Percentiles rank a stretch among this genome's conserved stretches.
Conservation (phyloP, 306 rosid genomes). For the Dryas drummondii region DNA sequence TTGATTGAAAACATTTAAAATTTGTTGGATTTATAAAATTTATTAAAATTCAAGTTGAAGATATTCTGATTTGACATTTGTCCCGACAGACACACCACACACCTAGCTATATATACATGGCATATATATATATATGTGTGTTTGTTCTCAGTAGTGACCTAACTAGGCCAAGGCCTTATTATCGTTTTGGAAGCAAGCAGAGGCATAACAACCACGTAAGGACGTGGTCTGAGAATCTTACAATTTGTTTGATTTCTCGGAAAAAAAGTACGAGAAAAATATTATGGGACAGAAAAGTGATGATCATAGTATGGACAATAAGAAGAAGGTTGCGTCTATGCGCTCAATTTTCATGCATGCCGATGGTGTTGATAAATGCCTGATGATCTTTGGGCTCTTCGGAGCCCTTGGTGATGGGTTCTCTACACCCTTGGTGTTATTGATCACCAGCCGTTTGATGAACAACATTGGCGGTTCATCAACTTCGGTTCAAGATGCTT, state of each 20-base stretch:
- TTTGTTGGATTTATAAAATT: no score
- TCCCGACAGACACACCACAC: background rate
- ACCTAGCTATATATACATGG: background rate
- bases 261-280: slow-evolving; percentile 13
- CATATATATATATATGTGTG: background rate
- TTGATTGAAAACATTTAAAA: no score
- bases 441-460: slow-evolving; percentile 45
- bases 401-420: slow-evolving; percentile 77
- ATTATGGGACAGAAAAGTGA: slow-evolving; percentile 11
- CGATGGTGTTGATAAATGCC: slow-evolving; percentile 48
- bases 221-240: background rate
- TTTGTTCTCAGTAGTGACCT: background rate
- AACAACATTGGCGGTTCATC: slow-evolving; percentile 44
- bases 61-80: no score
- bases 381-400: slow-evolving; percentile 60
- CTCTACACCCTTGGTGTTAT: slow-evolving; percentile 50
- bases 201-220: background rate
- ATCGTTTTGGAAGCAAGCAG: background rate
- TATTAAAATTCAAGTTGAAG: no score
- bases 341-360: slow-evolving; percentile 77
- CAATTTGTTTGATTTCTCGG: slow-evolving; percentile 15
- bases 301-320: background rate
- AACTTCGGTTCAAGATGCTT: background rate
- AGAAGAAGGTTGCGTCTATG: slow-evolving; percentile 43
- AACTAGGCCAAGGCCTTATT: background rate